A percentile compares a stretch with the other conserved stretches of the same genome.
Conservation (phyloP, 192 early-diverging fungal genomes). For the Backusella macrospora region DNA sequence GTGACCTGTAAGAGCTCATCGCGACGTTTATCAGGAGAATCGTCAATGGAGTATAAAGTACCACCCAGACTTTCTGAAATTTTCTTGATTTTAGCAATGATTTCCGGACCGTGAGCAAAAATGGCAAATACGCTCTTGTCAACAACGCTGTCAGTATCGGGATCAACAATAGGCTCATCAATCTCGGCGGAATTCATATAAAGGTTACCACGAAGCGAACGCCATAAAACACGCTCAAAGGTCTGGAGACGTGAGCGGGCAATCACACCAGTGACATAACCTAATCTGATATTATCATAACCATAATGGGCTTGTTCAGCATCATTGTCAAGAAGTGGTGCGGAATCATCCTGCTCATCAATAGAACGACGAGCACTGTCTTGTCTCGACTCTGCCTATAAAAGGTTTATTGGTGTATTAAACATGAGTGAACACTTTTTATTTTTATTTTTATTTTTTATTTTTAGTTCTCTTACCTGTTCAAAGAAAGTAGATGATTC, state of each 20-base stretch:
- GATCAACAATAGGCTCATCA: conserved; percentile 92
- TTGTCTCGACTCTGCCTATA: conserved; percentile 1
- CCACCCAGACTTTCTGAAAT: conserved; percentile 96
- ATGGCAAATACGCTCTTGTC: conserved; percentile 98
- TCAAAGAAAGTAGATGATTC: conserved; percentile 87
- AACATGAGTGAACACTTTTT: neutral
- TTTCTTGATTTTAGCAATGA: conserved; percentile 88
- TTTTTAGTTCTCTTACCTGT: conserved; percentile 48
- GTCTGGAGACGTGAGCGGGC: conserved; percentile 78
- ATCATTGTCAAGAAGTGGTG: conserved; percentile 67
- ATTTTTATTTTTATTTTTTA: neutral
- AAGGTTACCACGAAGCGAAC: conserved; percentile 95
- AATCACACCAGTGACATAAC: conserved; percentile 96
- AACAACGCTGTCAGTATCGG: conserved; percentile 81
- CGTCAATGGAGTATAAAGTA: conserved; percentile 90
- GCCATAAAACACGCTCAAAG: conserved; percentile 96
- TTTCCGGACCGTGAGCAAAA: conserved; percentile 94
- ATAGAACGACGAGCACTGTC: conserved; percentile 46
- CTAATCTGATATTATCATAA: conserved; percentile 55
- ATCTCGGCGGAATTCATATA: conserved; percentile 97
- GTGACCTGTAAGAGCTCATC: conserved; percentile 81
- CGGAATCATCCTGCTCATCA: conserved; percentile 53
- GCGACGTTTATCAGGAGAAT: conserved; percentile 81
- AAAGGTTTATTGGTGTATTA: conserved; percentile 3
- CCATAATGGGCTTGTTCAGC: conserved; percentile 43